phyloP scores from a whole-genome alignment of 2,329 filamentous ascomycete genomes.

The Thielaviopsis populi region DNA sequence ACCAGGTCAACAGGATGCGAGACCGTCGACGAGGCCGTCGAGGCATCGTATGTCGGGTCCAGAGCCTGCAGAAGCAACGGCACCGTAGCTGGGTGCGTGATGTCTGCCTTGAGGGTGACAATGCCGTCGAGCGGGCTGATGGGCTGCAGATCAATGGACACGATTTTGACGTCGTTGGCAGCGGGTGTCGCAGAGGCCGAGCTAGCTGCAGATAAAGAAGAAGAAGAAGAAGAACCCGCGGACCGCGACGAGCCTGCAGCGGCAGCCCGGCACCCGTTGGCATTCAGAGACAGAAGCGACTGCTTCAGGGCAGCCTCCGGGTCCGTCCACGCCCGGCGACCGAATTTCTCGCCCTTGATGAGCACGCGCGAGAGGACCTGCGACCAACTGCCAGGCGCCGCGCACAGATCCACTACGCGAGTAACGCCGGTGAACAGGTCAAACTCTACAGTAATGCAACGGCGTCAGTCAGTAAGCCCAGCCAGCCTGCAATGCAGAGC shows the following conservation, averaged over 20 bases:
- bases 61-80: conserved; percentile 74
- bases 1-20: conserved; percentile 80
- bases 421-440: conserved; percentile 83
- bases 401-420: conserved; percentile 87
- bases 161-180: conserved; percentile 48
- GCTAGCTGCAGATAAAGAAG: conserved; percentile 30
- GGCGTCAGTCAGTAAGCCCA: conserved; percentile 1
- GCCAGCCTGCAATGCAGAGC: not conserved
- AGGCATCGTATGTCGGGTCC: conserved; percentile 50
- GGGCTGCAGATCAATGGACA: conserved; percentile 88
- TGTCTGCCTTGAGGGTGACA: conserved; percentile 82
- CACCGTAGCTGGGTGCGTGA: conserved; percentile 91
- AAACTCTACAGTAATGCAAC: conserved; percentile 48
- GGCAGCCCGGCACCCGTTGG: conserved; percentile 12
- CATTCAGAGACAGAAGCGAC: conserved; percentile 11
- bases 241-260: conserved; percentile 7
- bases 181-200: not conserved
- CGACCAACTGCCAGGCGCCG: conserved; percentile 91
- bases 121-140: conserved; percentile 91
- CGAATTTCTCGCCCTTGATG: conserved; percentile 86
- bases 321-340: conserved; percentile 73
- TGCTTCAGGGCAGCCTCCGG: conserved; percentile 47
- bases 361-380: conserved; percentile 88
- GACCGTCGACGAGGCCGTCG: conserved; percentile 32
- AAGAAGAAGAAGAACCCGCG: conserved; percentile 42